A percentile compares a stretch with the other conserved stretches of the same genome.
These are phyloP conservation scores for Emmonsiellopsis sp. DNA, from an alignment of 2,329 filamentous ascomycete genomes.

Conservation along the genomic window DNA sequence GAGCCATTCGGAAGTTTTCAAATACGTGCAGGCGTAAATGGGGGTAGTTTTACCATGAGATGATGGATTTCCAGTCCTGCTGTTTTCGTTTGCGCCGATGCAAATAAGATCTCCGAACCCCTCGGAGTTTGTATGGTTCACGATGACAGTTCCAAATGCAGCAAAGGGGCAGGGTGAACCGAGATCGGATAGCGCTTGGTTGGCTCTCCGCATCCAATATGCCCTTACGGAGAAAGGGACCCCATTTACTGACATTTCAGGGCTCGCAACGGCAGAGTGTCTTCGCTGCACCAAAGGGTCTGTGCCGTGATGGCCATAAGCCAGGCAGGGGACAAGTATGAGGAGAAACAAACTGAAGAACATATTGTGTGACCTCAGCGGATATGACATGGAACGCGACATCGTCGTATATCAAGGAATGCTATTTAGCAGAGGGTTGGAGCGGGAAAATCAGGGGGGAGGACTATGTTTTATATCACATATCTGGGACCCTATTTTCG, in stretches of 20 bases:
- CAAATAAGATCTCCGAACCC: slow-evolving; percentile 32
- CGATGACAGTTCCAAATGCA: slow-evolving; percentile 46
- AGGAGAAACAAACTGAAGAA: no score
- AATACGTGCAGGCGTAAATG: not conserved
- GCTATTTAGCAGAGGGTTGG: no score
- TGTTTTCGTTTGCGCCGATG: slow-evolving; percentile 40
- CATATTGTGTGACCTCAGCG: no score
- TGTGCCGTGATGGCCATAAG: no score
- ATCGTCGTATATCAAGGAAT: no score
- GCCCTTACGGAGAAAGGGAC: slow-evolving; percentile 33
- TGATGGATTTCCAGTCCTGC: slow-evolving; percentile 40
- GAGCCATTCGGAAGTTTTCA: no score
- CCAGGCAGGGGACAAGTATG: no score
- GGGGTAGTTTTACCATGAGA: slow-evolving; percentile 35
- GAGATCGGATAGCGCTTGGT: slow-evolving; percentile 34
- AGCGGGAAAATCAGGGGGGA: no score
- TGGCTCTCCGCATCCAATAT: slow-evolving; percentile 46
- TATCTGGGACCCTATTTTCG: no score
- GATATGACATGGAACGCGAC: no score
- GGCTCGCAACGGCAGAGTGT: slow-evolving; percentile 1
- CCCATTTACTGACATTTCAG: slow-evolving; percentile 17
- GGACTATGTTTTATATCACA: no score
- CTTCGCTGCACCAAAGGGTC: no score
- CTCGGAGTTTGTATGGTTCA: slow-evolving; percentile 41
- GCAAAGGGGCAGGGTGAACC: slow-evolving; percentile 43